A percentile compares a stretch with the other conserved stretches of the same genome.
phyloP scores from a whole-genome alignment of 768 basidiomycete species.

The Lactarius hengduanensis region DNA sequence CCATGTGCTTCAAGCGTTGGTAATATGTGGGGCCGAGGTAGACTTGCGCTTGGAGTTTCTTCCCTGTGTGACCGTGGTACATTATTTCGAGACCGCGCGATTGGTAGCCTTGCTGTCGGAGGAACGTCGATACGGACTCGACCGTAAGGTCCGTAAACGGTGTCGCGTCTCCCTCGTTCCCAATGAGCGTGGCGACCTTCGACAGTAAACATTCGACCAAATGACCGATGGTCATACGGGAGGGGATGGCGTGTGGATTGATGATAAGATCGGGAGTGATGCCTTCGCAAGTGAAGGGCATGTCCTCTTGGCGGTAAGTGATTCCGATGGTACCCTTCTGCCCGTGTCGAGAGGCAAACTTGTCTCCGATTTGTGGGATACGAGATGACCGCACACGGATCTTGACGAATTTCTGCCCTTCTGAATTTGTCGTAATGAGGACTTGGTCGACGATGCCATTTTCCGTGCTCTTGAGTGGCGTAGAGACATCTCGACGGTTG shows the following conservation, averaged over 20 bases:
- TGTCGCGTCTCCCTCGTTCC: conserved; percentile 97
- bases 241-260: conserved; percentile 99
- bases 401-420: conserved; percentile 98
- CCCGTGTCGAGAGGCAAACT: conserved; percentile 98
- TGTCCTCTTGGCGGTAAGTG: conserved; percentile 99
- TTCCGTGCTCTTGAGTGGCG: conserved; percentile 96
- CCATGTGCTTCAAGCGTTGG: conserved; percentile 99
- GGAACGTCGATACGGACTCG: conserved; percentile 91
- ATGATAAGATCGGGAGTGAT: conserved; percentile 97
- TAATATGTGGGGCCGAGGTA: conserved; percentile 99
- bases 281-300: conserved; percentile 98
- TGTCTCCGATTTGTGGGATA: conserved; percentile 97
- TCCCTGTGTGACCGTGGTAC: conserved; percentile 99
- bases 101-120: conserved; percentile 90
- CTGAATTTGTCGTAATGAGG: conserved; percentile 91
- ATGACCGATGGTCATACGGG: conserved; percentile 99
- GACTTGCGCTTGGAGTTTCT: conserved; percentile 95
- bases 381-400: conserved; percentile 94
- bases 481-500: conserved; percentile 93
- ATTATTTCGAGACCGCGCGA: conserved; percentile 96
- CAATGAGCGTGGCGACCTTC: conserved; percentile 94
- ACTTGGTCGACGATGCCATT: conserved; percentile 98
- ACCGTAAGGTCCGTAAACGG: conserved; percentile 98
- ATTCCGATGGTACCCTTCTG: conserved; percentile 99
- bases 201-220: conserved; percentile 97